phyloP scores from a whole-genome alignment of 331 rosid species.

The Malus hybrid region DNA sequence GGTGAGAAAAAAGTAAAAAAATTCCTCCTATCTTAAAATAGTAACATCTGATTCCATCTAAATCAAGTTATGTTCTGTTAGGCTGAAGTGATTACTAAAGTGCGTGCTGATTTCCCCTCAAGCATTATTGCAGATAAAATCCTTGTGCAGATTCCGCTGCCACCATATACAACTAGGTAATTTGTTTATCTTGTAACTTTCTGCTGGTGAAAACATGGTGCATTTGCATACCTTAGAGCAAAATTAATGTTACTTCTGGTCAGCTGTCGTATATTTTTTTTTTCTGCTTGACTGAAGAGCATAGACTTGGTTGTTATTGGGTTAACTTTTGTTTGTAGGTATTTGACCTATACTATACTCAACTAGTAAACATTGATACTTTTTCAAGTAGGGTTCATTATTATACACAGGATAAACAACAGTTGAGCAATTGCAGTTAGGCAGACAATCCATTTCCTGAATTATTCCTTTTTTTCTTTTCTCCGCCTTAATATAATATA shows the following conservation, averaged over 20 bases:
- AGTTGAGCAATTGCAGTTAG: not conserved
- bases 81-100: conserved; percentile 81
- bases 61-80: conserved; percentile 18
- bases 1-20: conserved; percentile 30
- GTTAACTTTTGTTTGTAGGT: not conserved
- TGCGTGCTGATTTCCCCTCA: conserved; percentile 67
- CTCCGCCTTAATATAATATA: not conserved
- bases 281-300: not conserved
- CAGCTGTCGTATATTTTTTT: not conserved
- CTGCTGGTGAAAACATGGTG: too few relatives aligned
- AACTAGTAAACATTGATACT: not conserved
- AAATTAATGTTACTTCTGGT: not conserved
- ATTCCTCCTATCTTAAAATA: not conserved
- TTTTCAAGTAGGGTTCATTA: not conserved
- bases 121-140: conserved; percentile 59
- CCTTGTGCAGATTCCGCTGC: conserved; percentile 73
- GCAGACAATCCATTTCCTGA: not conserved
- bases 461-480: not conserved
- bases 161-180: too few relatives aligned
- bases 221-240: not conserved
- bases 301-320: not conserved
- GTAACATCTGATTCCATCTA: conserved; percentile 2
- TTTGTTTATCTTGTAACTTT: too few relatives aligned
- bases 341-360: not conserved
- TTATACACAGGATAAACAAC: not conserved